Evolutionary conservation across 2,329 filamentous ascomycete genomes (phyloP).

Genomic region (Ophiostoma himal-ulmi): DNA sequence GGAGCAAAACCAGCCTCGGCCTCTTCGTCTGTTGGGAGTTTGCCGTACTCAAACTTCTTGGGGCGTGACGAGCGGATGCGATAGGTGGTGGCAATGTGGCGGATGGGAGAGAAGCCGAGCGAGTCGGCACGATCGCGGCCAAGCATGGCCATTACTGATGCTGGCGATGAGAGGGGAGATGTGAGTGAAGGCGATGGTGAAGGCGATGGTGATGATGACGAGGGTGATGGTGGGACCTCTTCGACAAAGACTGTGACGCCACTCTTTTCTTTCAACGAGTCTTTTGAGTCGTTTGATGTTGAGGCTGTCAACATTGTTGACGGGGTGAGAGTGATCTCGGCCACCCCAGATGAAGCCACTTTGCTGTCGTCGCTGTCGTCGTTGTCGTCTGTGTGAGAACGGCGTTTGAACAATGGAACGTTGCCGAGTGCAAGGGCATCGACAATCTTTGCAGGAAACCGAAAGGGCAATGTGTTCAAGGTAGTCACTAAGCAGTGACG

Average conservation of each 20-base stretch:
- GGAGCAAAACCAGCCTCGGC: slow-evolving; percentile 1
- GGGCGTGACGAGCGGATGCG: slow-evolving; percentile 18
- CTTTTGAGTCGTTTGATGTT: not conserved
- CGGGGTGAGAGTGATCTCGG: not conserved
- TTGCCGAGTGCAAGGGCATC: not conserved
- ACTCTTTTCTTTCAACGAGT: not conserved
- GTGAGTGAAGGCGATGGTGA: not conserved
- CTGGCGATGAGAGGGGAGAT: not conserved
- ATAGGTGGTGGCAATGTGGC: slow-evolving; percentile 23
- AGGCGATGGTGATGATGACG: not conserved
- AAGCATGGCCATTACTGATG: not conserved
- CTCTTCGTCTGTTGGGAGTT: slow-evolving; percentile 10
- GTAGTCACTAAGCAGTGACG: no score
- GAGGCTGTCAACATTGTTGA: not conserved
- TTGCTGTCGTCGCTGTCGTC: not conserved
- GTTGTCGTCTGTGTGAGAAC: not conserved
- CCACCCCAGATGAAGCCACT: not conserved
- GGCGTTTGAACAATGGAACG: not conserved
- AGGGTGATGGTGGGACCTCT: not conserved
- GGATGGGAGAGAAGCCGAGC: slow-evolving; percentile 22
- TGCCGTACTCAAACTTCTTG: slow-evolving; percentile 17
- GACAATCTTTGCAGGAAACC: not conserved
- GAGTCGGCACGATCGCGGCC: slow-evolving; percentile 7
- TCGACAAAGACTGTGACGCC: not conserved
- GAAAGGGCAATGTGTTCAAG: not conserved